phyloP scores from a whole-genome alignment of 768 basidiomycete species.

The Bullera alba region DNA sequence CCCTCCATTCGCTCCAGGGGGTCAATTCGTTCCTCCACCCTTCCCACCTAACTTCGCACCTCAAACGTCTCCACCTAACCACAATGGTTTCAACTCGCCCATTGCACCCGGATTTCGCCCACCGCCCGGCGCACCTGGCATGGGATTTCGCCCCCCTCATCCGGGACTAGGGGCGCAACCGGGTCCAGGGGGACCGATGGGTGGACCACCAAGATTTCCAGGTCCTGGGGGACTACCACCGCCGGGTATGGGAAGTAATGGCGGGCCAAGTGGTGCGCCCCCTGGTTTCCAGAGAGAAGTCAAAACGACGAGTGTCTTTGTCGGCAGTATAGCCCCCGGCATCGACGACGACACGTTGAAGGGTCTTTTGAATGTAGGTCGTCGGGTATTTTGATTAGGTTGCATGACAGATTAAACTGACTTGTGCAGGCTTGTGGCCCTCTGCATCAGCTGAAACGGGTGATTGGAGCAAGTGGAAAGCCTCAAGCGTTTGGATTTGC shows the following conservation, averaged over 20 bases:
- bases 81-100: conserved; percentile 7
- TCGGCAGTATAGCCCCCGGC: conserved; percentile 92
- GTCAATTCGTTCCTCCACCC: conserved; percentile 26
- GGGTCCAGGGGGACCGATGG: too few relatives aligned
- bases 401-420: neutral
- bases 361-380: conserved; percentile 65
- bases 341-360: conserved; percentile 78
- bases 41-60: conserved; percentile 35
- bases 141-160: conserved; percentile 18
- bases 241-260: conserved; percentile 12
- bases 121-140: conserved; percentile 10
- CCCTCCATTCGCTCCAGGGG: conserved; percentile 21
- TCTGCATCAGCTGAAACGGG: conserved; percentile 81
- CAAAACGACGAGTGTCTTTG: conserved; percentile 70
- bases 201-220: too few relatives aligned
- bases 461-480: conserved; percentile 85
- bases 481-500: conserved; percentile 97
- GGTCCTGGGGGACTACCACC: conserved; percentile 21
- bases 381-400: neutral
- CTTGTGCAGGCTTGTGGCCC: conserved; percentile 72
- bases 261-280: conserved; percentile 12
- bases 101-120: conserved; percentile 12
- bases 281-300: conserved; percentile 38
- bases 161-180: conserved; percentile 17
- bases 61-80: conserved; percentile 10